phyloP scores from a whole-genome alignment of 163 green algal species.

The Chloromonas sp. region DNA sequence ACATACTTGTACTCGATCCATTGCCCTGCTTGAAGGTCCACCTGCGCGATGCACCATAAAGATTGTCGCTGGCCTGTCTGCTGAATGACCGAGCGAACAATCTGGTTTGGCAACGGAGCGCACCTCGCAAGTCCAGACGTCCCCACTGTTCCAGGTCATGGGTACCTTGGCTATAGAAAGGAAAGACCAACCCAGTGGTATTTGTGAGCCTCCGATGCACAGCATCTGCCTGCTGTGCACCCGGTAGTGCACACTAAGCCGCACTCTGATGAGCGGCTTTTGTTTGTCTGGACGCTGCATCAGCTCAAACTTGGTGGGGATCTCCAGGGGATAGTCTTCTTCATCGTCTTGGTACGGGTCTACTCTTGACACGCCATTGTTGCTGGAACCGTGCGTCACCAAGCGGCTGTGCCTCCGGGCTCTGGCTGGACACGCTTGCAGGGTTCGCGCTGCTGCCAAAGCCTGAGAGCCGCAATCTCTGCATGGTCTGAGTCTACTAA shows the following conservation, averaged over 20 bases:
- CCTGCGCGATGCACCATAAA: slow-evolving; percentile 34
- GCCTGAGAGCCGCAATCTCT: too few species aligned
- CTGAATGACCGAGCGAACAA: background rate
- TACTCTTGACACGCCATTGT: background rate
- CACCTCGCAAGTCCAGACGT: slow-evolving; percentile 86
- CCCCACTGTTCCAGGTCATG: slow-evolving; percentile 79
- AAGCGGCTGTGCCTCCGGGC: too few species aligned
- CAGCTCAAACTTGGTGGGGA: slow-evolving; percentile 24
- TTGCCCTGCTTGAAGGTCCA: slow-evolving; percentile 71
- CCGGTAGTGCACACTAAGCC: slow-evolving; percentile 75
- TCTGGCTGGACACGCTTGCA: too few species aligned
- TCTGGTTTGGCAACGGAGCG: background rate
- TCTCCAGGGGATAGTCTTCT: slow-evolving; percentile 13
- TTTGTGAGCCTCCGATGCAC: slow-evolving; percentile 70
- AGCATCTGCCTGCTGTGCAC: slow-evolving; percentile 86
- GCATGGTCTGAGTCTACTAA: too few species aligned
- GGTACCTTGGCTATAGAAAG: slow-evolving; percentile 88
- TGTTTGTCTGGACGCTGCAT: slow-evolving; percentile 20
- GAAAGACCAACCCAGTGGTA: slow-evolving; percentile 90
- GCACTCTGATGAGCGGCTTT: slow-evolving; percentile 50
- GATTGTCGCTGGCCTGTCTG: background rate
- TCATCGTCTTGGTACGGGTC: slow-evolving; percentile 8
- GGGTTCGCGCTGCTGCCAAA: too few species aligned
- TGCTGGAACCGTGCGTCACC: too few species aligned
- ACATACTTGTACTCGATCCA: slow-evolving; percentile 93